phyloP scores from a whole-genome alignment of 169 alveolate genomes.

The Plasmodium vinckei region DNA sequence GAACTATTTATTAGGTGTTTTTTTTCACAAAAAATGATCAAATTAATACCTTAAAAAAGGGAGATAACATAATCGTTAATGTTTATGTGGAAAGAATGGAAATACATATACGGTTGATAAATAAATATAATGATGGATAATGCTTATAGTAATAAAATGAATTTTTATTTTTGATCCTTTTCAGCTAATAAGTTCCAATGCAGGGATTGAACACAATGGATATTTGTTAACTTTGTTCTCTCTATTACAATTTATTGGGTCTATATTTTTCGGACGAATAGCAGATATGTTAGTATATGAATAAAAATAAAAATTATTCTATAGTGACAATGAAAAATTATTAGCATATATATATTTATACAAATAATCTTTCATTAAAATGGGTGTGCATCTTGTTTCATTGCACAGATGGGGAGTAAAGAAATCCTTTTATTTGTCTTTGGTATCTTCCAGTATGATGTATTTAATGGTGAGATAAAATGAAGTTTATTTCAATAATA shows the following conservation, averaged over 20 bases:
- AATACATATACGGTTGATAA: too few species aligned
- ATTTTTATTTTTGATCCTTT: not conserved
- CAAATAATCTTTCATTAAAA: too few species aligned
- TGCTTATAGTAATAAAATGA: not conserved
- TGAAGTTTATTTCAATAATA: not conserved
- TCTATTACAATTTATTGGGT: conserved; percentile 44
- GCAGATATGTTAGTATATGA: conserved; percentile 46
- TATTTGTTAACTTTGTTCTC: conserved; percentile 55
- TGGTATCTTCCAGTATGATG: conserved; percentile 53
- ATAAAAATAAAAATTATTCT: not conserved
- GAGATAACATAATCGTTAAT: not conserved
- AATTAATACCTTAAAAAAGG: too few species aligned
- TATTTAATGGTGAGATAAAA: conserved; percentile 27
- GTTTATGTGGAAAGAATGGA: not conserved
- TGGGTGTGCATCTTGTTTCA: not conserved
- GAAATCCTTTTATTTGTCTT: conserved; percentile 55
- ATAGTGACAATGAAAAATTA: too few species aligned
- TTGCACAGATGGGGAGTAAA: conserved; percentile 66
- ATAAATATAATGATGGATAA: too few species aligned
- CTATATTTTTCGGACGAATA: conserved; percentile 59
- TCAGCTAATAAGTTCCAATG: conserved; percentile 46
- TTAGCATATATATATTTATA: too few species aligned
- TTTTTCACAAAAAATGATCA: not conserved
- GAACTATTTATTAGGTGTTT: not conserved
- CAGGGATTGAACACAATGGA: conserved; percentile 75